Base-by-base conservation (phyloP, 2,329 filamentous ascomycete species). In the Chrysoporthe puriensis region DNA sequence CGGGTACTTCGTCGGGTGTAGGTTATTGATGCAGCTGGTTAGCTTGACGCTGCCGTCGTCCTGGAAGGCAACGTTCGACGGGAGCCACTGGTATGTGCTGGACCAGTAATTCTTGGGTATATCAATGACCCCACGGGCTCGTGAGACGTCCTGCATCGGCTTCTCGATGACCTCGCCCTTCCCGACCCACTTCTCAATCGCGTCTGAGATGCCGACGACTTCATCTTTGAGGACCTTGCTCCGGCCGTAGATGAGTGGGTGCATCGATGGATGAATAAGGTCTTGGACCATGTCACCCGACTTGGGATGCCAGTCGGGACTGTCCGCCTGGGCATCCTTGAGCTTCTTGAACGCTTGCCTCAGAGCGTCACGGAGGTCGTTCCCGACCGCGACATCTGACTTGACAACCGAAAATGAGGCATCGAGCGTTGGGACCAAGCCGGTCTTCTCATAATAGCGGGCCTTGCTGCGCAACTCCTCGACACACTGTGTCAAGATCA, bases 201-300 rank as follows among this genome's bases (percentile, higher is more conserved):
- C 62, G 48, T 62, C 62, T 3, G 54, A 43, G 26, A 64, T 42
- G 11, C 50, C 54, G 21, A 64, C 62, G 18, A 50, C 40, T 8
- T 68, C 57, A 4, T 65, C 62, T 2, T 26, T 32, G 48, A 68
- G 13, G 2, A 79, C 76, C 36, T 75, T 74, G 11, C 75, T 79
- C 43, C 74, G 74, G 4, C 80, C 81, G 69, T 83, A 84, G 0
- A 84, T 74, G 2, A 88, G 73, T 1, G 85, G 85, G 66, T 81
- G 87, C 52, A 87, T 76, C 1, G 83, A 87, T 11, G 85, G 84
- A 70, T 88, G 80, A 14, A 88, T 80, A 2, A 88, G 75, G 73
- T 88, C 82, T 1, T 84, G 79, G 8, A 88, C 84, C 70, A 79
- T 80, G 2, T 79, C 73, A 57, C 83, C 74, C 0, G 83, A 84